Conservation (phyloP, 257 asterid species). For the Cynanchum wilfordii region DNA sequence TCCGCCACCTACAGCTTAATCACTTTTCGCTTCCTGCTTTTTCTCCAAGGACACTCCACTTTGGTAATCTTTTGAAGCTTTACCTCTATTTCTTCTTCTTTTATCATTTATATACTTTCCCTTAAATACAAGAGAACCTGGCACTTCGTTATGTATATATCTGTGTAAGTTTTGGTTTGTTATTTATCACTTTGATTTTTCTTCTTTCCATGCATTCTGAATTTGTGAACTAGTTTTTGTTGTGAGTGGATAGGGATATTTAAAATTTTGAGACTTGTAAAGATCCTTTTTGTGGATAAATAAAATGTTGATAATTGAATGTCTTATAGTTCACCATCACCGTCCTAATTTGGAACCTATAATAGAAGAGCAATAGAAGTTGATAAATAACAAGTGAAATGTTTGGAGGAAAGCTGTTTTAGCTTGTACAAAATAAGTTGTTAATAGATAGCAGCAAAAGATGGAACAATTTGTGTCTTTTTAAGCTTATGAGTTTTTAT, state of each 20-base stretch:
- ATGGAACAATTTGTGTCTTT: not conserved
- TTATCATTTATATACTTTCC: not conserved
- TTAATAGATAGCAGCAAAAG: not conserved
- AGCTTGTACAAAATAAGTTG: not conserved
- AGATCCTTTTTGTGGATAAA: not conserved
- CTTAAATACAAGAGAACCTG: not conserved
- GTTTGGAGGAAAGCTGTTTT: not conserved
- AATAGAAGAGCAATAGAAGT: not conserved
- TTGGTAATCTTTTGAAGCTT: constrained; percentile 24
- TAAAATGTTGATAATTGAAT: not conserved
- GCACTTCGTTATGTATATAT: not conserved
- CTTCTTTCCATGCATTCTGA: not conserved
- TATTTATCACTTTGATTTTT: not conserved
- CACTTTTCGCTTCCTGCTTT: constrained; percentile 41
- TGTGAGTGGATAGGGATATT: not conserved
- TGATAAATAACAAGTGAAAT: not conserved
- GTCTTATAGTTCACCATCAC: not conserved
- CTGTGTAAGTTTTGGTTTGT: not conserved
- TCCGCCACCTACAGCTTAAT: constrained; percentile 60
- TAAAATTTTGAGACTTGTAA: not conserved
- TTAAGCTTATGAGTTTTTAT: not conserved
- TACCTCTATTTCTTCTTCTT: not conserved
- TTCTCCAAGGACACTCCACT: constrained; percentile 26
- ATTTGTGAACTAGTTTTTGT: not conserved
- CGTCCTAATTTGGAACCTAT: not conserved